Conservation (phyloP, 2,329 filamentous ascomycete genomes). For the Hypoxylon sp. region DNA sequence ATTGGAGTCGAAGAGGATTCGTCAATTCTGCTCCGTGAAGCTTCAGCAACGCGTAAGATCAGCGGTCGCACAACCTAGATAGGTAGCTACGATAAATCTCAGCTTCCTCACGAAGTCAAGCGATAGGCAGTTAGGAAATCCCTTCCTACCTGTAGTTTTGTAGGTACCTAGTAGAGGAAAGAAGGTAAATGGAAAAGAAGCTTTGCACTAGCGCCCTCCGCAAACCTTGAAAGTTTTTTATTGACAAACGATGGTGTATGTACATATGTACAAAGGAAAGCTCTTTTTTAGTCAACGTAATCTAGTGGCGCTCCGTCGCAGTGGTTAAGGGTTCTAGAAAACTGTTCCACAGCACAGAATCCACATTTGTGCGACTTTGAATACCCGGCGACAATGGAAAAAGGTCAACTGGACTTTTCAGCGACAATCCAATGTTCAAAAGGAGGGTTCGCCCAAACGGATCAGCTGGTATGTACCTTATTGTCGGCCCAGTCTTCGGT, state of each 20-base stretch:
- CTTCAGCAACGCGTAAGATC: constrained; percentile 21
- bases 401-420: not conserved
- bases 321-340: constrained; percentile 29
- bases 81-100: constrained; percentile 27
- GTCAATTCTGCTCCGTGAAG: constrained; percentile 38
- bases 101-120: constrained; percentile 17
- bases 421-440: constrained; percentile 4
- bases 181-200: constrained; percentile 12
- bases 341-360: constrained; percentile 14
- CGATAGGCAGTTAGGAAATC: constrained; percentile 17
- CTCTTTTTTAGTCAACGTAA: constrained; percentile 16
- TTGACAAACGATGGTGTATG: not conserved
- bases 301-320: constrained; percentile 10
- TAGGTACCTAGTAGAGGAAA: not conserved
- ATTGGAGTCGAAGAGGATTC: constrained; percentile 39
- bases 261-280: constrained; percentile 10
- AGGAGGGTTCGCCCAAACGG: constrained; percentile 12
- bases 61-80: constrained; percentile 31
- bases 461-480: constrained; percentile 16
- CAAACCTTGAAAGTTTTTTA: constrained; percentile 11
- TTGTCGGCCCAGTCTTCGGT: constrained; percentile 18
- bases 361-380: constrained; percentile 13
- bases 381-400: constrained; percentile 6
- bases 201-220: constrained; percentile 31
- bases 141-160: constrained; percentile 5